Evolutionary conservation across 2,329 filamentous ascomycete species (phyloP).

Genomic region (Nemania abortiva): DNA sequence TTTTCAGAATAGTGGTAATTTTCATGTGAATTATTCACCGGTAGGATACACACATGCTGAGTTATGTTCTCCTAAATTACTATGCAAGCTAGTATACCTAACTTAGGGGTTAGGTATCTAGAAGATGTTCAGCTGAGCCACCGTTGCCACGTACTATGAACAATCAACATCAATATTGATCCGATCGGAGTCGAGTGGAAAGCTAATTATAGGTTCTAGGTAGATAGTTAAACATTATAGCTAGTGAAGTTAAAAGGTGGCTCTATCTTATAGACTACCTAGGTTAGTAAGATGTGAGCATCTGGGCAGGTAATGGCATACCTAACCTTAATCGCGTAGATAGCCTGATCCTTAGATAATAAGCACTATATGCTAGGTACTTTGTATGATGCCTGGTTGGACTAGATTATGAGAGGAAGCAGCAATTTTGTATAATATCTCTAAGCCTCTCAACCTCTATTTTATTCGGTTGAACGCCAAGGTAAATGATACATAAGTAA

Average conservation of each 20-base stretch:
- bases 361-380: too few relatives aligned
- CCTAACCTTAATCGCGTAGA: background rate
- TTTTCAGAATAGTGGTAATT: too few relatives aligned
- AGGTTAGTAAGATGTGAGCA: background rate
- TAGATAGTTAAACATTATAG: too few relatives aligned
- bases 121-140: too few relatives aligned
- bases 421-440: background rate
- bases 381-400: background rate
- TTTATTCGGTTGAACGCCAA: too few relatives aligned
- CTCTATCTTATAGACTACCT: background rate
- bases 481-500: too few relatives aligned
- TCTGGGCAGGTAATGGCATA: background rate
- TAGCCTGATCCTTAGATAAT: background rate
- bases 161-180: background rate
- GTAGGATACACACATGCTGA: too few relatives aligned
- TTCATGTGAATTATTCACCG: too few relatives aligned
- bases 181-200: background rate
- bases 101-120: too few relatives aligned
- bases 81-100: too few relatives aligned
- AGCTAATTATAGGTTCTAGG: background rate
- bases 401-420: background rate
- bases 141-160: background rate
- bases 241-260: background rate
- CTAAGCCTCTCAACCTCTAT: background rate
- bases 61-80: too few relatives aligned